Percentiles rank a stretch among this genome's conserved stretches.
phyloP scores from a whole-genome alignment of 768 basidiomycete genomes.

The Collybia mongolica region DNA sequence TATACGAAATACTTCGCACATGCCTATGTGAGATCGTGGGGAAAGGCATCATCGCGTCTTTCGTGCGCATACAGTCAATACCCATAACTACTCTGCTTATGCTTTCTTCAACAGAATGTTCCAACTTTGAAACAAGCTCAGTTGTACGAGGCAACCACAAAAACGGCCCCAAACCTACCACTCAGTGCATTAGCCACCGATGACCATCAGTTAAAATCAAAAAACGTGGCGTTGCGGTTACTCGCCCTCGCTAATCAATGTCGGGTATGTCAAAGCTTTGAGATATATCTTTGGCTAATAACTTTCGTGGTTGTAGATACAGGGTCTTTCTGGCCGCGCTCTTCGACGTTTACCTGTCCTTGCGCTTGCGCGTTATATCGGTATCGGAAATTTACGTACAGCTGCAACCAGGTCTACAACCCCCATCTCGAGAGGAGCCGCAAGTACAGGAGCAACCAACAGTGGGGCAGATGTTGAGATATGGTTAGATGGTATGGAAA shows the following conservation, averaged over 20 bases:
- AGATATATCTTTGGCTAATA: too few species aligned
- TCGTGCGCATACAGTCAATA: constrained; percentile 43
- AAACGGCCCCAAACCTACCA: constrained; percentile 17
- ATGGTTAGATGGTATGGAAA: constrained; percentile 88
- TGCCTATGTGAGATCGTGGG: constrained; percentile 79
- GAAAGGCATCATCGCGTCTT: constrained; percentile 63
- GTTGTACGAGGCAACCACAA: constrained; percentile 48
- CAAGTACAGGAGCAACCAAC: constrained; percentile 6
- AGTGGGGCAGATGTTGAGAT: constrained; percentile 48
- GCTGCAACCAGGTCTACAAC: constrained; percentile 4
- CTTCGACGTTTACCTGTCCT: constrained; percentile 93
- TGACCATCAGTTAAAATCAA: constrained; percentile 48
- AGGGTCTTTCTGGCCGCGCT: constrained; percentile 90
- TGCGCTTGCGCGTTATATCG: constrained; percentile 83
- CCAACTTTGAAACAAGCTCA: constrained; percentile 63
- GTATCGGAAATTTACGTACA: constrained; percentile 37
- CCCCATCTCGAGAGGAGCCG: background rate
- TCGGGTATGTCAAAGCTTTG: constrained; percentile 36
- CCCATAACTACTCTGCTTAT: background rate
- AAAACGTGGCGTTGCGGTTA: constrained; percentile 55
- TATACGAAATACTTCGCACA: constrained; percentile 88
- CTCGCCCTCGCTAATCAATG: constrained; percentile 74
- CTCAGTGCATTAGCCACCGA: constrained; percentile 3
- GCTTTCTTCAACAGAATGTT: constrained; percentile 42
- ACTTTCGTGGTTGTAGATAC: constrained; percentile 49